Evolutionary conservation across 352 stramenopile genomes (phyloP).

Genomic region (Globisporangium spinosum): DNA sequence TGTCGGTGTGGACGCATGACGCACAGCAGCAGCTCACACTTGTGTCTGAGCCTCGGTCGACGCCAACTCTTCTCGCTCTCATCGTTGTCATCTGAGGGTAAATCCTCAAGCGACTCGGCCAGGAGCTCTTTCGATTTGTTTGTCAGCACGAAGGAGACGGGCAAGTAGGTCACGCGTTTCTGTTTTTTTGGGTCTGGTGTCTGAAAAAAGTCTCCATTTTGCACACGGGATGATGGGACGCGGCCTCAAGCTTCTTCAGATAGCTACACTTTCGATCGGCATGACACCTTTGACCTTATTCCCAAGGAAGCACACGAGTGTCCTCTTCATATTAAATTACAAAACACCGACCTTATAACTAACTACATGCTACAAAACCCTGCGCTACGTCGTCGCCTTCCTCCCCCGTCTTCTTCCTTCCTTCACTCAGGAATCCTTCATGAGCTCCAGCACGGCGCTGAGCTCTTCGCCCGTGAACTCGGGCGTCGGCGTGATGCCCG

Average conservation of each 20-base stretch:
- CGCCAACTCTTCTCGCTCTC: neutral
- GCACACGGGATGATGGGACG: neutral
- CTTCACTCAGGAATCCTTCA: conserved; percentile 35
- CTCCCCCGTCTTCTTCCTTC: neutral
- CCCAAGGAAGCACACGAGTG: neutral
- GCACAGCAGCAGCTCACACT: neutral
- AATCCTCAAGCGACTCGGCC: neutral
- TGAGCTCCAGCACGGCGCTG: conserved; percentile 45
- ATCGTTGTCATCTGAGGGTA: neutral
- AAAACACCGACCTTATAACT: conserved; percentile 1
- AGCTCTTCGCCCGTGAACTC: conserved; percentile 51
- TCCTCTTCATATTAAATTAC: conserved; percentile 11
- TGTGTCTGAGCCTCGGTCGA: neutral
- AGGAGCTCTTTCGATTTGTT: neutral
- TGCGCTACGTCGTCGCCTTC: neutral
- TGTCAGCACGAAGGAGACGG: conserved; percentile 5
- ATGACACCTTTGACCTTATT: neutral
- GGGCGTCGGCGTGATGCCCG: conserved; percentile 19
- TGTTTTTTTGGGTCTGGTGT: neutral
- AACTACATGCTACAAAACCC: neutral
- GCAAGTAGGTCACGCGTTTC: neutral
- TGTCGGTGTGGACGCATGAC: neutral
- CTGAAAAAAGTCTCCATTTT: neutral
- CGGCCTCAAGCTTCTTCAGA: neutral
- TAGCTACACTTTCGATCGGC: neutral